These are phyloP conservation scores for Candida dubliniensis DNA, from an alignment of 1,139 yeast species.

Conservation along the genomic window DNA sequence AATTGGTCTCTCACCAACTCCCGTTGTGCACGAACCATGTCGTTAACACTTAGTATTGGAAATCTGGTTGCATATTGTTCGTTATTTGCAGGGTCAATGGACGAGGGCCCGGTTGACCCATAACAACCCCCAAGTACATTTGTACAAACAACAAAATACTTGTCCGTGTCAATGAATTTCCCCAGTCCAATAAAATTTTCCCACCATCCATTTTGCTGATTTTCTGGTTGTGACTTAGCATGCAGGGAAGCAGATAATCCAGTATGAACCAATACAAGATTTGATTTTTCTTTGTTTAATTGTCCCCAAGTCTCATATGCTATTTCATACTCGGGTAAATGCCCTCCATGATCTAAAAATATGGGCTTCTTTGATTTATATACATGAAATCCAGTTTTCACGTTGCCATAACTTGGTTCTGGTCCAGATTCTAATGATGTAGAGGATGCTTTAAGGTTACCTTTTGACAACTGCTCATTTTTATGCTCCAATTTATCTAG, in stretches of 20 bases:
- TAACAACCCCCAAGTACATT: conserved; percentile 93
- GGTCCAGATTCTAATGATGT: conserved; percentile 63
- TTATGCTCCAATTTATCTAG: conserved; percentile 72
- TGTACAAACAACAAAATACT: conserved; percentile 81
- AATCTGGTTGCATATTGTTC: conserved; percentile 80
- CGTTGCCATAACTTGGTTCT: conserved; percentile 79
- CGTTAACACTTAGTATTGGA: conserved; percentile 83
- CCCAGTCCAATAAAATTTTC: conserved; percentile 89
- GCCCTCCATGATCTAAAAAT: conserved; percentile 80
- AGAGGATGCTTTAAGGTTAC: conserved; percentile 13
- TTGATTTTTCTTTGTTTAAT: conserved; percentile 59
- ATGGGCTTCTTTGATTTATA: conserved; percentile 60
- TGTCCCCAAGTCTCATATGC: conserved; percentile 85
- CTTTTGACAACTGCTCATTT: conserved; percentile 43
- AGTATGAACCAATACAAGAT: conserved; percentile 80
- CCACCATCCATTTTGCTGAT: conserved; percentile 91
- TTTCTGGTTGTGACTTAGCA: conserved; percentile 79
- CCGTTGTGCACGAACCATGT: conserved; percentile 89
- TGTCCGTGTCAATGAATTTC: conserved; percentile 73
- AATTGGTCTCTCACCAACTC: conserved; percentile 61
- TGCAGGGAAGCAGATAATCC: conserved; percentile 94
- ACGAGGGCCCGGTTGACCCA: conserved; percentile 93
- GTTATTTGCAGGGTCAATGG: conserved; percentile 68
- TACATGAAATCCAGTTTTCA: conserved; percentile 65
- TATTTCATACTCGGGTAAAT: conserved; percentile 67